phyloP scores from a whole-genome alignment of 192 early-diverging fungal genomes.

The Backusella australiensis region DNA sequence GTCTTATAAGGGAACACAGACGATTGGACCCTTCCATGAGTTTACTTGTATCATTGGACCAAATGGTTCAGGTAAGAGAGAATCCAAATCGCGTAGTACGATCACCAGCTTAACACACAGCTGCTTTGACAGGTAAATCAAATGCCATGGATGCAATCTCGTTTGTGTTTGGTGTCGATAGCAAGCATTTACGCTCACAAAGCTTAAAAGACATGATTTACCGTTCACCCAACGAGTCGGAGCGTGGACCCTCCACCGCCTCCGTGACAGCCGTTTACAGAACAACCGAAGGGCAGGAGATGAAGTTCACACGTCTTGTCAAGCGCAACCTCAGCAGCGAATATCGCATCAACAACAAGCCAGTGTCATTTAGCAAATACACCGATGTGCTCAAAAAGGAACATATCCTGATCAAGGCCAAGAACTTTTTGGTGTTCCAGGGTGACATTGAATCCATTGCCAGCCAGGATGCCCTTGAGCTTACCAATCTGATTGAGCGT shows the following conservation, averaged over 20 bases:
- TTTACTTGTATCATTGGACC: conserved; percentile 97
- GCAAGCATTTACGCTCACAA: conserved; percentile 84
- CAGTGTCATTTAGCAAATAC: conserved; percentile 75
- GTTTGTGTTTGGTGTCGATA: conserved; percentile 96
- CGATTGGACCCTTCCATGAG: conserved; percentile 91
- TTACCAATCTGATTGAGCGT: conserved; percentile 93
- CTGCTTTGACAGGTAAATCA: conserved; percentile 72
- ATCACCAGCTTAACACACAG: neutral
- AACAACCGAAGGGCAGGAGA: conserved; percentile 55
- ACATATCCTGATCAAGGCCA: conserved; percentile 92
- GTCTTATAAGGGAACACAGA: conserved; percentile 93
- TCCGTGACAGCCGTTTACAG: conserved; percentile 87
- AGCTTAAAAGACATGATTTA: conserved; percentile 93
- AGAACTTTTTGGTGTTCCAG: conserved; percentile 99
- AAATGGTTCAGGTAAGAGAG: conserved; percentile 82
- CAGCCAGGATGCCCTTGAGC: conserved; percentile 91
- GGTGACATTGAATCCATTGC: conserved; percentile 97
- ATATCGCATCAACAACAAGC: conserved; percentile 82
- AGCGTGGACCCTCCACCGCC: conserved; percentile 49
- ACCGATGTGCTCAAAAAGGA: conserved; percentile 73
- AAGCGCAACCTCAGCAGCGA: conserved; percentile 71
- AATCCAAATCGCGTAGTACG: neutral
- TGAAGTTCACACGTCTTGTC: conserved; percentile 74
- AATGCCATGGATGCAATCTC: conserved; percentile 99
- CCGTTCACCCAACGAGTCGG: conserved; percentile 42